These are phyloP conservation scores for Penicillium freii DNA, from an alignment of 2,329 filamentous ascomycete genomes.

Conservation along the genomic window DNA sequence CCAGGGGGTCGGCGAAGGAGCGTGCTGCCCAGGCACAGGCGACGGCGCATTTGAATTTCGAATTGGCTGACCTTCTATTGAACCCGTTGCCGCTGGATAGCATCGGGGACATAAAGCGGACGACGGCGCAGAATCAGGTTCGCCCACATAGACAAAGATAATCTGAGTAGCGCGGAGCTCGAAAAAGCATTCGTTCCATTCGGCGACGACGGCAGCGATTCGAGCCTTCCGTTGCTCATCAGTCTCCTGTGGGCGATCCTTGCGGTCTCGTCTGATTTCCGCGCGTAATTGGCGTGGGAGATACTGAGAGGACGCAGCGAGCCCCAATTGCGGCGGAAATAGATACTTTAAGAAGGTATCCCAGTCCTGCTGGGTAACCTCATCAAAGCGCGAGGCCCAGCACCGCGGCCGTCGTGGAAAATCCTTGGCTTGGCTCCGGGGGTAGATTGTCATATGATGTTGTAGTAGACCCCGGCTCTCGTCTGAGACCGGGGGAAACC, in stretches of 20 bases:
- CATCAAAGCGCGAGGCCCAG: conserved; percentile 35
- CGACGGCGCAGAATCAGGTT: conserved; percentile 31
- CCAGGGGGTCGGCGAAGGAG: conserved; percentile 16
- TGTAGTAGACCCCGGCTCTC: conserved; percentile 28
- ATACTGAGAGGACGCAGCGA: conserved; percentile 37
- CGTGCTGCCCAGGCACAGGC: conserved; percentile 13
- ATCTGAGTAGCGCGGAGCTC: conserved; percentile 36
- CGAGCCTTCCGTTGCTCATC: conserved; percentile 41
- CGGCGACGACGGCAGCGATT: conserved; percentile 40
- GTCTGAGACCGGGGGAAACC: conserved; percentile 28
- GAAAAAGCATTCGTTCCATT: conserved; percentile 48
- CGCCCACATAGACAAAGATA: conserved; percentile 35
- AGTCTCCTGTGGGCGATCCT: conserved; percentile 43
- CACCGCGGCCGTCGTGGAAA: conserved; percentile 44
- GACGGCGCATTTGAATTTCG: conserved; percentile 11
- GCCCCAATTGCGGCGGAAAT: conserved; percentile 41
- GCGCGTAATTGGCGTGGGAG: conserved; percentile 40
- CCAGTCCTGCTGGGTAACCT: conserved; percentile 45
- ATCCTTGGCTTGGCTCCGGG: conserved; percentile 42
- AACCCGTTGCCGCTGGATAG: conserved; percentile 39
- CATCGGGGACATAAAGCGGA: conserved; percentile 43
- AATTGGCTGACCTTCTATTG: conserved; percentile 10
- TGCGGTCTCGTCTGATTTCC: conserved; percentile 43
- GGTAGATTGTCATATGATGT: conserved; percentile 43
- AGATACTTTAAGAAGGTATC: conserved; percentile 44